Evolutionary conservation across 805 yeast genomes (phyloP).

Genomic region (Debaryomyces castellii): DNA sequence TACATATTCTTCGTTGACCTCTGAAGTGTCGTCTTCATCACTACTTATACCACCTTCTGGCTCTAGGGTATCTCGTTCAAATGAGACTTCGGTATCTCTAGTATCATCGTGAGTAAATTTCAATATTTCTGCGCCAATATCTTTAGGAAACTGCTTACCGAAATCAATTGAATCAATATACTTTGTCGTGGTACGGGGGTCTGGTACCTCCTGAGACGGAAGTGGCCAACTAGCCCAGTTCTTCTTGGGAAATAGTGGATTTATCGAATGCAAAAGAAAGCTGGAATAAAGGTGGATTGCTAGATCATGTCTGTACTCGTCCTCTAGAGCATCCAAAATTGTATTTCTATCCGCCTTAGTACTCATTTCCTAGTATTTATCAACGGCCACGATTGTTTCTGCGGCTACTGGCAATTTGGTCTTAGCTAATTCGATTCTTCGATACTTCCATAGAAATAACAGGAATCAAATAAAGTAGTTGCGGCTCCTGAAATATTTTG

Average conservation of each 20-base stretch:
- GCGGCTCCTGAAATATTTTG: slow-evolving; percentile 1
- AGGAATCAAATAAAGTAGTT: background rate
- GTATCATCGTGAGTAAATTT: background rate
- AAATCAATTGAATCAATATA: slow-evolving; percentile 19
- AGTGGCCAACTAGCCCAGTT: slow-evolving; percentile 67
- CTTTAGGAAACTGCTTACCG: slow-evolving; percentile 4
- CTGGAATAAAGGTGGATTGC: slow-evolving; percentile 65
- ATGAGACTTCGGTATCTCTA: background rate
- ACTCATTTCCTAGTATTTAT: background rate
- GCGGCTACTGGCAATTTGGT: no score
- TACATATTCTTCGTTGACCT: slow-evolving; percentile 11
- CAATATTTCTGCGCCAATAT: slow-evolving; percentile 9
- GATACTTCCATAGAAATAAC: no score
- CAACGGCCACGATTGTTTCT: background rate
- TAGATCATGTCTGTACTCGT: slow-evolving; percentile 52
- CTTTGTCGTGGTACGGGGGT: slow-evolving; percentile 24
- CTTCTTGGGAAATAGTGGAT: slow-evolving; percentile 33
- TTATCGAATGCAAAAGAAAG: slow-evolving; percentile 40
- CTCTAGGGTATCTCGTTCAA: background rate
- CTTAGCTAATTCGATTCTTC: no score
- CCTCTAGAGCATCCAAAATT: slow-evolving; percentile 41
- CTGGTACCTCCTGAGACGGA: slow-evolving; percentile 30
- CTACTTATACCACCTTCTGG: slow-evolving; percentile 8
- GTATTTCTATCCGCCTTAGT: slow-evolving; percentile 18
- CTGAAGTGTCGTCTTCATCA: slow-evolving; percentile 8